phyloP scores from a whole-genome alignment of 2,329 filamentous ascomycete genomes.

The Colletotrichum godetiae region DNA sequence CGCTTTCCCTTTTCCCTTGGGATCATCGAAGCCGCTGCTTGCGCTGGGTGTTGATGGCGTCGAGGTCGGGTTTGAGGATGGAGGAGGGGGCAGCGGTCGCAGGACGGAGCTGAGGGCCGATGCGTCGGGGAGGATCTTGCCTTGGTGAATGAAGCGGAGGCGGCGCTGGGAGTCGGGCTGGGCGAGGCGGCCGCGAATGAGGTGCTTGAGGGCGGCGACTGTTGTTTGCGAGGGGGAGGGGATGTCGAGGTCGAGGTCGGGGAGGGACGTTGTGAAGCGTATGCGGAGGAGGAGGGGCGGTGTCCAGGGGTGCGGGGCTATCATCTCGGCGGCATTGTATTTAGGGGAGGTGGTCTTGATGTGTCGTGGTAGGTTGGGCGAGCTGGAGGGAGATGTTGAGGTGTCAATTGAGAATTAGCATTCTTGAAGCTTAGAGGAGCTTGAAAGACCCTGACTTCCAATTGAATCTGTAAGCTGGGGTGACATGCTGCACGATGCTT shows the following conservation, averaged over 20 bases:
- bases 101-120: constrained; percentile 76
- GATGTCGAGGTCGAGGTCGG: constrained; percentile 86
- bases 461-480: neutral
- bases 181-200: constrained; percentile 80
- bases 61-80: constrained; percentile 61
- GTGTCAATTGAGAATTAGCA: too few relatives aligned
- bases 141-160: constrained; percentile 89
- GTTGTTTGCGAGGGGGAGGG: constrained; percentile 75
- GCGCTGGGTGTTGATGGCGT: constrained; percentile 37
- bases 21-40: constrained; percentile 19
- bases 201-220: constrained; percentile 81
- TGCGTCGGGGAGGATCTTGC: constrained; percentile 83
- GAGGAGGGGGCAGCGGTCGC: constrained; percentile 68
- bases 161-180: constrained; percentile 72
- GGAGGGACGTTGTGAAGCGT: constrained; percentile 87
- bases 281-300: constrained; percentile 80
- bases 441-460: neutral
- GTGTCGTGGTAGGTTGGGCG: neutral
- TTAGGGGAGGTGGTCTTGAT: neutral
- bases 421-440: neutral
- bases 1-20: constrained; percentile 75
- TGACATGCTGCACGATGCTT: neutral
- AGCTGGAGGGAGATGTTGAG: neutral
- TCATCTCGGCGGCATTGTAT: constrained; percentile 26
- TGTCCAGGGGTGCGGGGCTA: constrained; percentile 34